Base-by-base conservation (phyloP, 805 yeast genomes). In the Candida palmyrensis region DNA sequence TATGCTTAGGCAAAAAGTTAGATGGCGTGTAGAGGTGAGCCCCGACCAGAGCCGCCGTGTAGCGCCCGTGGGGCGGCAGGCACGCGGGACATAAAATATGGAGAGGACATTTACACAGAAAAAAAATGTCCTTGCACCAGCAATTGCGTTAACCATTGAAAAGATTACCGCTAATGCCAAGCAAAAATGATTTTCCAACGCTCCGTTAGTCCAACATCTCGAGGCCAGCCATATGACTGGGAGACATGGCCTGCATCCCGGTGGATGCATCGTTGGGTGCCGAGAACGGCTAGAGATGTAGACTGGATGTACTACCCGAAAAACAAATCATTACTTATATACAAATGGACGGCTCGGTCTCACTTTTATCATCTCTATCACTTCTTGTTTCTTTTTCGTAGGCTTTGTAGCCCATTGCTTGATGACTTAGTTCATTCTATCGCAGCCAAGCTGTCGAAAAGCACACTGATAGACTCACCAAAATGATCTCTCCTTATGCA, bases 401-500 rank as follows among this genome's bases (percentile, higher is more conserved):
- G 6, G 6, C 13, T n/a, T 25, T n/a, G 8, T 15, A n/a, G 27
- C 11, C n/a, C n/a, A n/a, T n/a, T n/a, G n/a, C n/a, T 9, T 21
- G 11, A 11, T 11, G 24, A 12, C 14, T 20, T 12, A 11, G 11
- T 5, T 38, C 53, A 65, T 42, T 66, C 71, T 18, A 63, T 54
- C 27, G 76, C 75, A 30, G 89, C 83, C 43, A 88, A 71, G 31
- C 94, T 87, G 59, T 89, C 96, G 57, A 90, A 89, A 48, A 89
- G 66, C 14, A 89, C 95, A 25, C 96, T 85, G 41, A 90, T 89
- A 48, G 94, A 82, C 67, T 90, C 97, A 57, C 98, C 99, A 50
- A 90, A 89, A 59, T 92, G 99, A 56, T 92, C 96, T 68, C 99
- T 83, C 66, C 99, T 81, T 41, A 92, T 90, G 62, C 97, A 92